Evolutionary conservation across 495 filamentous ascomycete species (phyloP).

Genomic region (Aspergillus sclerotioniger): DNA sequence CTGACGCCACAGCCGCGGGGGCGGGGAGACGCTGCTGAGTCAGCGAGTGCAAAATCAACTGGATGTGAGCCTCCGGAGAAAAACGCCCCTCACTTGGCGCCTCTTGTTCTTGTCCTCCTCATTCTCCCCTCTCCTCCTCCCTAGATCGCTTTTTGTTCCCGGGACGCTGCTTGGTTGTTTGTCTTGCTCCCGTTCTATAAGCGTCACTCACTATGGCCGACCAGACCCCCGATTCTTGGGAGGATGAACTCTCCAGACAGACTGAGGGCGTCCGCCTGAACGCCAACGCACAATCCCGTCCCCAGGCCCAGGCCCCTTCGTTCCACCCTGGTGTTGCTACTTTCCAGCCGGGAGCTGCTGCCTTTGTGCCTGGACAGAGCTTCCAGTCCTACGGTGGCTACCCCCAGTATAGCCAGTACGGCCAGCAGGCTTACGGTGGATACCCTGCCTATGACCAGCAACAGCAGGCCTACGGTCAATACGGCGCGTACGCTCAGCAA

Average conservation of each 20-base stretch:
- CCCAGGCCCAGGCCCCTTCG: constrained; percentile 57
- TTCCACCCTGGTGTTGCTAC: constrained; percentile 69
- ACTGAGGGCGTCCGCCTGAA: constrained; percentile 82
- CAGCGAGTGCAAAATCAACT: constrained; percentile 36
- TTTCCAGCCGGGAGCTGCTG: constrained; percentile 75
- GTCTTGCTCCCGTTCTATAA: constrained; percentile 25
- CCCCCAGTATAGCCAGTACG: constrained; percentile 54
- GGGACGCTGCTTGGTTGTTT: constrained; percentile 24
- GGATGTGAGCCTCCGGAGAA: background rate
- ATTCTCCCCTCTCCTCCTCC: constrained; percentile 10
- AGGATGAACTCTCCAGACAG: constrained; percentile 87
- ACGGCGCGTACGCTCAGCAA: constrained; percentile 47
- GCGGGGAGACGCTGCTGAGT: constrained; percentile 33
- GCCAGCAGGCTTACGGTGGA: constrained; percentile 35
- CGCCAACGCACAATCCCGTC: constrained; percentile 72
- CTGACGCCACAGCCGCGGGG: constrained; percentile 4
- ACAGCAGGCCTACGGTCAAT: constrained; percentile 42
- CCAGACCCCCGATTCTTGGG: constrained; percentile 84
- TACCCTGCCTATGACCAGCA: constrained; percentile 49
- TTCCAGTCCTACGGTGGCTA: constrained; percentile 51
- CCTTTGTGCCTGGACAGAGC: constrained; percentile 75
- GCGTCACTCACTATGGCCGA: constrained; percentile 64
- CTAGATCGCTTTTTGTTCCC: background rate
- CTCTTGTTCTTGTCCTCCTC: constrained; percentile 14
- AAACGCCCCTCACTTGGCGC: constrained; percentile 24